These are phyloP conservation scores for Austropuccinia psidii DNA, from an alignment of 1,284 basidiomycete genomes.

Conservation along the genomic window DNA sequence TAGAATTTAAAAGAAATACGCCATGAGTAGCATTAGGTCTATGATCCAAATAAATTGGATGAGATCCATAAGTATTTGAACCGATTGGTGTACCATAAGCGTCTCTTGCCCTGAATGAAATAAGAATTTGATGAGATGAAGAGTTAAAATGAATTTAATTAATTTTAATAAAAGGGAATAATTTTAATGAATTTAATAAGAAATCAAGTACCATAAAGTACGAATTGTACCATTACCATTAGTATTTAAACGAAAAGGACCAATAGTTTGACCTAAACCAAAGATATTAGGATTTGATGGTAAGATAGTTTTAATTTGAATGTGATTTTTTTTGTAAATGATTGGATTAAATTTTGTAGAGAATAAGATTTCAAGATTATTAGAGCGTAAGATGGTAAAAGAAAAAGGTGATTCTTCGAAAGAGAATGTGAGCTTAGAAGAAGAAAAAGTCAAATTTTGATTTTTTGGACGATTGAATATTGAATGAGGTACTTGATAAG, in stretches of 20 bases:
- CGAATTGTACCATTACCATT: neutral
- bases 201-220: conserved; percentile 1
- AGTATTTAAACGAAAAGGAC: conserved; percentile 9
- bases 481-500: no score
- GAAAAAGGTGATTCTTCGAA: conserved; percentile 36
- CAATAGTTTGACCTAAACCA: conserved; percentile 34
- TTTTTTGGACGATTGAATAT: no score
- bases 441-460: no score
- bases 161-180: neutral
- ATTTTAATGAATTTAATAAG: neutral
- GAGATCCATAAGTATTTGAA: conserved; percentile 35
- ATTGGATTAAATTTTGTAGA: conserved; percentile 6
- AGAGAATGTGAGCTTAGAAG: conserved; percentile 33
- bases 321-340: conserved; percentile 36
- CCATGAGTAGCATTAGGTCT: conserved; percentile 33
- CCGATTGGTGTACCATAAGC: conserved; percentile 9
- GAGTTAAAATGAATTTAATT: neutral
- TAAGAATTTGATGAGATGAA: neutral
- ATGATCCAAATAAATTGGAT: conserved; percentile 38
- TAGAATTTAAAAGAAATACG: conserved; percentile 58
- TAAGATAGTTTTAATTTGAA: conserved; percentile 17
- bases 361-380: conserved; percentile 36
- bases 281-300: conserved; percentile 32
- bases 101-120: conserved; percentile 1
- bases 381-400: conserved; percentile 25